Percentiles rank a stretch among this genome's conserved stretches.
phyloP scores from a whole-genome alignment of 1,284 basidiomycete genomes.

The Cutaneotrichosporon daszewskae region DNA sequence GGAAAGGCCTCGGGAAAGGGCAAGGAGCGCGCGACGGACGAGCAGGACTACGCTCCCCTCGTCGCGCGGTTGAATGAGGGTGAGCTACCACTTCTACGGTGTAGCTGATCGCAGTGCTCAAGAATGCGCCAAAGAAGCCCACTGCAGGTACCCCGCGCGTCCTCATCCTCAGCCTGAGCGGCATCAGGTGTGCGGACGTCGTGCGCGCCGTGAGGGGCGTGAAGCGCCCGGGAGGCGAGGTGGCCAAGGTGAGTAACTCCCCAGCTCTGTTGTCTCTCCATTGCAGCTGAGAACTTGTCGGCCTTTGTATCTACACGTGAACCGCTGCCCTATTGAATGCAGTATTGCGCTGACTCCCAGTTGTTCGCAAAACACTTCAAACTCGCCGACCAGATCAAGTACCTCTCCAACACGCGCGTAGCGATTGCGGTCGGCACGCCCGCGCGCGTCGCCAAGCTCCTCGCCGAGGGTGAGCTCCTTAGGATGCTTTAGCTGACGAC shows the following conservation, averaged over 20 bases:
- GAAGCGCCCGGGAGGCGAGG: constrained; percentile 38
- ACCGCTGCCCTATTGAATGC: no score
- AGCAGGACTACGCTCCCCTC: constrained; percentile 10
- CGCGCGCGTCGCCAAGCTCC: constrained; percentile 44
- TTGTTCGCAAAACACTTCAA: constrained; percentile 50
- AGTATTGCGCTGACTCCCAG: constrained; percentile 22
- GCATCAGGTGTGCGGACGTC: constrained; percentile 47
- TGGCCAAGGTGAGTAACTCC: constrained; percentile 46
- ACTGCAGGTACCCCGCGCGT: constrained; percentile 32
- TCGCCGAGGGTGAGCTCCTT: constrained; percentile 33
- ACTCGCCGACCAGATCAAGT: constrained; percentile 45
- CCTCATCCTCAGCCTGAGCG: constrained; percentile 43
- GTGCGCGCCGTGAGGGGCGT: constrained; percentile 41
- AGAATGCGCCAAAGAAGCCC: constrained; percentile 24
- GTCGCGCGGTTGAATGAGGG: constrained; percentile 12
- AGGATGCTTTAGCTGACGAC: neutral
- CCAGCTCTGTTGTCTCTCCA: neutral
- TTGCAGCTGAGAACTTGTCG: no score
- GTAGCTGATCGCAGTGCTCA: constrained; percentile 11
- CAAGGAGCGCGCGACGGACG: no score
- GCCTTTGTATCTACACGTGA: neutral
- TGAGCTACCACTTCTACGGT: constrained; percentile 1
- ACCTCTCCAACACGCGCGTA: constrained; percentile 42
- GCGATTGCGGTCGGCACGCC: constrained; percentile 48
- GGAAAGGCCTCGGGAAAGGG: no score